Conservation (phyloP, 164 flowering plant genomes). For the Warburgia ugandensis region DNA sequence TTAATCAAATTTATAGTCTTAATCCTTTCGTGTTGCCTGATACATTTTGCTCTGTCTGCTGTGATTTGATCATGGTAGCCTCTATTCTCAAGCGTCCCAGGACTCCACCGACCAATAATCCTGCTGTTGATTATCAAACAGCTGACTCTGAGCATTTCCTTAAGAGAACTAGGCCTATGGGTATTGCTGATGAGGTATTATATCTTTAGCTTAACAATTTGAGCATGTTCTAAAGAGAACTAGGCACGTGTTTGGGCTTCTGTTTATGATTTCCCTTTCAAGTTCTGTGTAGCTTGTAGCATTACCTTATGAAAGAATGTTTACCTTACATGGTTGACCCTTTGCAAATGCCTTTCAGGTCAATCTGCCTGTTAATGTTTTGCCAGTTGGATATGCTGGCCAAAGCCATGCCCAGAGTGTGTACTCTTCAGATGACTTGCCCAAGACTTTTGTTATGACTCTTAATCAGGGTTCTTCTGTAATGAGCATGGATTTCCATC, state of each 20-base stretch:
- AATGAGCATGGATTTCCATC: constrained; percentile 96
- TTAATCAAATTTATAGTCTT: neutral
- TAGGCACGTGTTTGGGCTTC: no score
- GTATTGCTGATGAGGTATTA: constrained; percentile 66
- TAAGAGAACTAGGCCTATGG: constrained; percentile 66
- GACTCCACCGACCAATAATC: constrained; percentile 53
- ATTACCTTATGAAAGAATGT: neutral
- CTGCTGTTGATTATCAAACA: constrained; percentile 60
- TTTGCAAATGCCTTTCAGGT: constrained; percentile 30
- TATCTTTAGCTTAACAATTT: neutral
- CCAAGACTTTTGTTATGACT: constrained; percentile 49
- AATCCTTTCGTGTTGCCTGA: neutral
- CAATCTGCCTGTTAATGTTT: constrained; percentile 52
- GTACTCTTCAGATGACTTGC: constrained; percentile 57
- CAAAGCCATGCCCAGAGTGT: constrained; percentile 40
- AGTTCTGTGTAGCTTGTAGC: no score
- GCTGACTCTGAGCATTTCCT: constrained; percentile 65
- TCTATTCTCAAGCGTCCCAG: constrained; percentile 72
- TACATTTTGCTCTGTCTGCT: neutral
- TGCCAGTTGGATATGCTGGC: constrained; percentile 51
- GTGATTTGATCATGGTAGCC: constrained; percentile 14
- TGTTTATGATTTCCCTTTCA: no score
- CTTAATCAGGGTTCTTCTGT: constrained; percentile 71
- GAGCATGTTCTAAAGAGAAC: no score
- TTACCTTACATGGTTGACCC: neutral